Evolutionary conservation across 2,329 filamentous ascomycete genomes (phyloP).

Genomic region (Mariannaea sp.): DNA sequence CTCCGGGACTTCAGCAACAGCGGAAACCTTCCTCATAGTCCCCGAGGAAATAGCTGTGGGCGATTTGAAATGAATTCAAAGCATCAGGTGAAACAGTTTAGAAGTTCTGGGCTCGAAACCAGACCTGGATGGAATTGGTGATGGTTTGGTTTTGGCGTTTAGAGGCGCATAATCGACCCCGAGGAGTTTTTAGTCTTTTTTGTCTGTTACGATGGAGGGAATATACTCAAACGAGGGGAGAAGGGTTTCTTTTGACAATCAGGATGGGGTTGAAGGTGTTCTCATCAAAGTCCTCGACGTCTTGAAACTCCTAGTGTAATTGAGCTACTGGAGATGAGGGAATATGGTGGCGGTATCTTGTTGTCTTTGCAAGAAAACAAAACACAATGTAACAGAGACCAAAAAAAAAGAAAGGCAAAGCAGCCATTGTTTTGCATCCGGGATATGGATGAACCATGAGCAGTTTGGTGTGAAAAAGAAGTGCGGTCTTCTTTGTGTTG

Average conservation of each 20-base stretch:
- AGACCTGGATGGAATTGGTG: conserved; percentile 2
- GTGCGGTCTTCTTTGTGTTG: background rate
- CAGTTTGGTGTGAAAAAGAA: background rate
- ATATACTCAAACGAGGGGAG: conserved; percentile 3
- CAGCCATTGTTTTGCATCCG: background rate
- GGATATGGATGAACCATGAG: background rate
- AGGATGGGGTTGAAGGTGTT: conserved; percentile 17
- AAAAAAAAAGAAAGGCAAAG: too few species aligned
- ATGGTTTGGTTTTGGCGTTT: conserved; percentile 32
- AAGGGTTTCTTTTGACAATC: conserved; percentile 10
- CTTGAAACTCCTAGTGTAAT: conserved; percentile 14
- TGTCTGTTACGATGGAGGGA: conserved; percentile 12
- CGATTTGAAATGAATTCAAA: conserved; percentile 21
- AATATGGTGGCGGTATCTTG: background rate
- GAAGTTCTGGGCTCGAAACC: background rate
- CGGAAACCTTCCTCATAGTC: conserved; percentile 35
- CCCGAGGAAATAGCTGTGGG: background rate
- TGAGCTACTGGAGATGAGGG: conserved; percentile 8
- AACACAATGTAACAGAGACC: too few species aligned
- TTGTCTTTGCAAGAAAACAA: background rate
- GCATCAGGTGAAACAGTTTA: background rate
- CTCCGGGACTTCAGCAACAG: conserved; percentile 46
- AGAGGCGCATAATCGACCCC: conserved; percentile 30
- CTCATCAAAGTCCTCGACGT: conserved; percentile 12
- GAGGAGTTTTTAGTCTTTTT: conserved; percentile 18